phyloP scores from a whole-genome alignment of 345 rosid species.

The Heritiera fomes region DNA sequence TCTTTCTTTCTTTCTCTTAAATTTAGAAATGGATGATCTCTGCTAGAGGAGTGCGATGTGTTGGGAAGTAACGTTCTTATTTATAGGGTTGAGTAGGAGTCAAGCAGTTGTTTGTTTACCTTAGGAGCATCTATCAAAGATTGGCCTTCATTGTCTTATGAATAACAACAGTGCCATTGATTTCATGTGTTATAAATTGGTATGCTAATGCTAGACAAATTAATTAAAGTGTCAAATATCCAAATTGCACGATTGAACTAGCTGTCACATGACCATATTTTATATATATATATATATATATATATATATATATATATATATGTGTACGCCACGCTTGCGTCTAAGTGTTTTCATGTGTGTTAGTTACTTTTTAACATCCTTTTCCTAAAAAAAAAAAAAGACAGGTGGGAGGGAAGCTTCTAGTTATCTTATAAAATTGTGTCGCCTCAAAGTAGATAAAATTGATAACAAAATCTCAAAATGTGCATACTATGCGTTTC shows the following conservation, averaged over 20 bases:
- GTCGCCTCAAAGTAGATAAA: background rate
- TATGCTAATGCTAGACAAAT: background rate
- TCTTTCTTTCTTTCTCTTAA: background rate
- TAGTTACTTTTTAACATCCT: background rate
- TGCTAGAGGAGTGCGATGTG: conserved; percentile 33
- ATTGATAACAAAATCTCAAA: background rate
- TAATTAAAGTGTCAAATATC: background rate
- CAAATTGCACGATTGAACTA: conserved; percentile 5
- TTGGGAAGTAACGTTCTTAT: conserved; percentile 24
- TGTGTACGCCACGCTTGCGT: too few relatives aligned
- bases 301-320: too few relatives aligned
- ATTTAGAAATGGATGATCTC: conserved; percentile 3
- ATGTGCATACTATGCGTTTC: background rate
- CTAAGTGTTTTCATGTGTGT: too few relatives aligned
- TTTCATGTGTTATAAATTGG: background rate
- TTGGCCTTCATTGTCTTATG: background rate
- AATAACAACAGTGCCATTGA: conserved; percentile 36
- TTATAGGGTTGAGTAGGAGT: conserved; percentile 39
- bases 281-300: too few relatives aligned
- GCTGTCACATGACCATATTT: background rate
- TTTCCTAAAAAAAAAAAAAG: too few relatives aligned
- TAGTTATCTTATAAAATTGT: background rate
- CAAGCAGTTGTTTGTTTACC: conserved; percentile 6
- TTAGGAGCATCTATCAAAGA: background rate
- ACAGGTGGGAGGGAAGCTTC: background rate